Base-by-base conservation (phyloP, 306 rosid genomes). In the Dalbergia oliveri region DNA sequence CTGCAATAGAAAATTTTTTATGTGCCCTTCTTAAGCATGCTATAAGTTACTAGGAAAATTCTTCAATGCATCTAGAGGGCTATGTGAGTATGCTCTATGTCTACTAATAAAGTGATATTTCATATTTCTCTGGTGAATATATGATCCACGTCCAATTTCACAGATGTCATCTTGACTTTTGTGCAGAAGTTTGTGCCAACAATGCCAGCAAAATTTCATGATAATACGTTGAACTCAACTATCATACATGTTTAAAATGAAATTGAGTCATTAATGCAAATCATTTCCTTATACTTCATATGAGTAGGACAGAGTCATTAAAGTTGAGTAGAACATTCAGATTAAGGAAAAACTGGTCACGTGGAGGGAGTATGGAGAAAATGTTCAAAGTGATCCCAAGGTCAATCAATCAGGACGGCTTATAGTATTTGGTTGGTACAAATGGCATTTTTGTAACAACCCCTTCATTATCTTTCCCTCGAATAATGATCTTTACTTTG, bases 391-490 rank as follows among this genome's bases (percentile, higher is more conserved):
- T 49, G 82, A 67, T 9, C 45, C 15, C 59, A 73, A 56, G 84
- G 73, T 73, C 79, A 80, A 86, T 88, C 60, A 80, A 86, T 88
- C 56, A 90, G 19, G 95, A 49, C 13, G 97, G 99, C 97, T 91
- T 95, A 79, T 93, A 95, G 94, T 95, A 95, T 67, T 89, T 95
- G 77, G 99, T 87, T 44, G 99, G 97, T 54, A 95, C 98, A 72
- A 95, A 95, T 15, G 98, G 99, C 98, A 96, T 91, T 82, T 93
- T 96, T 8, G 99, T 91, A 79, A 93, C 92, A 60, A 88, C 90
- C 43, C 98, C 99, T 79, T 96, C 99, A 35, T 93, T 89, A 73
- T 87, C 59, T 88, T 96, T 96, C 79, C 97, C 99, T 82, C 99
- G 86, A 73, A 93, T 82, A 44, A 90, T 23, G 45, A 96, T 89